Conservation (phyloP, 305 asterid species). For the Rubia balearica region DNA sequence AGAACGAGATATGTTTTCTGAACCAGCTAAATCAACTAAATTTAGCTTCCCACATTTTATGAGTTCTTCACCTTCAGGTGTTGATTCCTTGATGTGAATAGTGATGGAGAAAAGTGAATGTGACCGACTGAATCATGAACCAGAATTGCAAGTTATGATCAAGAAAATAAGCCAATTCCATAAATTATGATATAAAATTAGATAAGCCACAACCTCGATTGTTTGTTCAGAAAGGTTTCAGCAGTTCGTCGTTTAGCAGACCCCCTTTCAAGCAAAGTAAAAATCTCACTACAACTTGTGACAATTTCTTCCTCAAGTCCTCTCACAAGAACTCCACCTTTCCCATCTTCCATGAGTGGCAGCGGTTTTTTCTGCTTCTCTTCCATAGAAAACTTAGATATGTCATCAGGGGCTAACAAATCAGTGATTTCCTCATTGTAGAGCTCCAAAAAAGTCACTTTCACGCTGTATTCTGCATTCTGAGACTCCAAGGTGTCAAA, state of each 20-base stretch:
- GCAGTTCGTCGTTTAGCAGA: slow-evolving; percentile 93
- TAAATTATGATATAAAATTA: neutral
- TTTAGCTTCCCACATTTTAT: slow-evolving; percentile 95
- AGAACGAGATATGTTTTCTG: slow-evolving; percentile 91
- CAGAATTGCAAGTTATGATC: slow-evolving; percentile 9
- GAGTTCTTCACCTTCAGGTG: slow-evolving; percentile 97
- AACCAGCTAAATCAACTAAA: slow-evolving; percentile 95
- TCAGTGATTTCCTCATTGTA: slow-evolving; percentile 96
- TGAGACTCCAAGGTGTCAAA: slow-evolving; percentile 88
- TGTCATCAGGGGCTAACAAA: slow-evolving; percentile 80
- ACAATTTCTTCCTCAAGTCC: slow-evolving; percentile 96
- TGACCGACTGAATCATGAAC: slow-evolving; percentile 64
- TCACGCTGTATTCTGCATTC: slow-evolving; percentile 88
- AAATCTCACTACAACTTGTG: slow-evolving; percentile 71
- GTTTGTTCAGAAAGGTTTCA: slow-evolving; percentile 81
- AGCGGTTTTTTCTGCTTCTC: slow-evolving; percentile 88
- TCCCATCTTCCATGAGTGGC: slow-evolving; percentile 97
- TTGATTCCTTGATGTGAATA: slow-evolving; percentile 93
- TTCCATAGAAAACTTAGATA: slow-evolving; percentile 52
- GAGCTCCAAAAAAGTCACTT: slow-evolving; percentile 88
- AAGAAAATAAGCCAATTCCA: neutral
- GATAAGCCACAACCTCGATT: slow-evolving; percentile 58
- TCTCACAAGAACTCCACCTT: slow-evolving; percentile 93
- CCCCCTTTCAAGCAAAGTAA: slow-evolving; percentile 81
- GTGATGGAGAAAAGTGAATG: slow-evolving; percentile 94